Evolutionary conservation across 768 basidiomycete species (phyloP), one percentile per base, ranked within the genome.

Genomic region (Rhizopogon roseolus): DNA sequence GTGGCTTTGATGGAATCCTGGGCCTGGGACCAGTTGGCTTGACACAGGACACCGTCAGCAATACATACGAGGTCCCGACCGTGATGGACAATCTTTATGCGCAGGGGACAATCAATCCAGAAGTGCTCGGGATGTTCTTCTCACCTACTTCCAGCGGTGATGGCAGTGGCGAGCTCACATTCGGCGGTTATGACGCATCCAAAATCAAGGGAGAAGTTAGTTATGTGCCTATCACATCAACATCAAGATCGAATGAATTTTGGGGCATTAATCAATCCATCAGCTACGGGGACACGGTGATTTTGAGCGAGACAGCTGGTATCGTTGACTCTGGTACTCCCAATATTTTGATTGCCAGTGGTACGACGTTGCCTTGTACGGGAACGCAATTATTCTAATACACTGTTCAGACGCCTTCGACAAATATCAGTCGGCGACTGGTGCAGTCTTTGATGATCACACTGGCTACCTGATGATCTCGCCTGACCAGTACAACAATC

Each of bases 251-350:
- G 4, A 66, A 52, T 41, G 6, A 25, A 9, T 73, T 57, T 57
- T 73, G 66, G 65, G 73, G 73, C 13, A 68, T 73, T 48, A 45
- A 73, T 52, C 58, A 71, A 55, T 58, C 60, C 14, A 66, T 73
- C 54, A 52, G 39, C 3, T 69, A 63, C 49, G 68, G 68, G 40
- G 17, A 54, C 14, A 52, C 58, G 2, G 61, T 61, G 9, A 41
- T 72, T 38, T 58, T 71, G 19, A 41, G 41, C 22, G 53, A 41
- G n/a, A 66, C 64, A 2, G 61, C 68, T 11, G 72, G 72, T n/a
- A 67, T 72, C 38, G 63, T 72, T 57, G 69, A 73, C 52, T 70
- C 70, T 7, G 71, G 71, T 49, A 73, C 71, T 14, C 69, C 71
- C 7, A 60, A 71, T 39, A 55, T 60, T 17, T 36, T 54, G 10